Percentiles rank a stretch among this genome's conserved stretches.
These are phyloP conservation scores for Puya raimondii DNA, from an alignment of 176 grass and related monocot species.

Conservation along the genomic window DNA sequence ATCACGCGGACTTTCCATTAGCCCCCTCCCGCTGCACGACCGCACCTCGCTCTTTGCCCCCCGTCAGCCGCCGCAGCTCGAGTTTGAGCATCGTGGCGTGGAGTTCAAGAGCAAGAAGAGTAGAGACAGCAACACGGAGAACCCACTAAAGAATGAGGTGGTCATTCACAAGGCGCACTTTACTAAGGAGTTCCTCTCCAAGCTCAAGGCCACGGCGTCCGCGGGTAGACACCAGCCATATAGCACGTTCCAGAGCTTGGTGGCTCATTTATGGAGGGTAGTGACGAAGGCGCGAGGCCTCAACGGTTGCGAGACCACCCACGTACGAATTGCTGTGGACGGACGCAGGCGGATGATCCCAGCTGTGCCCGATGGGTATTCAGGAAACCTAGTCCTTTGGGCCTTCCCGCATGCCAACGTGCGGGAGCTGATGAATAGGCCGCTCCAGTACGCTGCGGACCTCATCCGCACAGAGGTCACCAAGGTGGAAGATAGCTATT, in stretches of 20 bases:
- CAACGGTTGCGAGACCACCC: too few relatives aligned
- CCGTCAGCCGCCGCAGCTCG: neutral
- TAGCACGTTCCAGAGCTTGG: constrained; percentile 15
- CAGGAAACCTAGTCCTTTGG: neutral
- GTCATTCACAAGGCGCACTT: constrained; percentile 7
- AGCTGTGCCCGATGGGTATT: neutral
- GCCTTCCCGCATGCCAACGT: too few relatives aligned
- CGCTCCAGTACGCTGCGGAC: constrained; percentile 6
- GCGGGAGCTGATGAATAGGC: neutral
- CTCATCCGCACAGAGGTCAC: neutral
- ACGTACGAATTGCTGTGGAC: constrained; percentile 9
- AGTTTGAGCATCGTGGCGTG: constrained; percentile 2
- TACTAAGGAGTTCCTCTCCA: neutral
- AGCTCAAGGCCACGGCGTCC: neutral
- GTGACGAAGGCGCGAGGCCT: neutral
- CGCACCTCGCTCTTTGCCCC: neutral
- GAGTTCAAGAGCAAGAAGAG: neutral
- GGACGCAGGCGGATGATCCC: constrained; percentile 4
- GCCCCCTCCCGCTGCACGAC: constrained; percentile 23
- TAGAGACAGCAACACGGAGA: neutral
- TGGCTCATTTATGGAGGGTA: constrained; percentile 11
- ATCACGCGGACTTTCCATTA: constrained; percentile 12
- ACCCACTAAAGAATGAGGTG: neutral
- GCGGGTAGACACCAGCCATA: neutral
- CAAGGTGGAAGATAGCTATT: constrained; percentile 11